These are phyloP conservation scores for Exophiala bonariae DNA, from an alignment of 2,329 filamentous ascomycete species.

Conservation along the genomic window DNA sequence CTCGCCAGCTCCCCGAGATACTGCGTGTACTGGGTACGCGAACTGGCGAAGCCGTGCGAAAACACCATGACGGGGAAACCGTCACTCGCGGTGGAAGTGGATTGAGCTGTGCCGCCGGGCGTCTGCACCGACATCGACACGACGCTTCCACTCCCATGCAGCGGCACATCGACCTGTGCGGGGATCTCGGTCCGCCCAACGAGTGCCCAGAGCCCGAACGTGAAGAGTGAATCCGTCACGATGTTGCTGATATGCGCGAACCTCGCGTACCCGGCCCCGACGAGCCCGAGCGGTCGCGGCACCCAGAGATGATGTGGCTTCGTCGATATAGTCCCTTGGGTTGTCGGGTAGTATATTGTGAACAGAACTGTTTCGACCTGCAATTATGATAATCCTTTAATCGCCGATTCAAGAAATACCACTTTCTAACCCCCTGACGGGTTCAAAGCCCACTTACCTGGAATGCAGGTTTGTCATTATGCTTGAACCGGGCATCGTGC, in stretches of 20 bases:
- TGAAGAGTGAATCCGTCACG: conserved; percentile 24
- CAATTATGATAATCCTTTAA: not conserved
- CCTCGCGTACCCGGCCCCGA: conserved; percentile 25
- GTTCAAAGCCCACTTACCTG: conserved; percentile 10
- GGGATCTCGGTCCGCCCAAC: conserved; percentile 27
- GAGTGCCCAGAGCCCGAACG: conserved; percentile 22
- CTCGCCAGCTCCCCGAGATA: conserved; percentile 27
- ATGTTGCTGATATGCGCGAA: conserved; percentile 29
- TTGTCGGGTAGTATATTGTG: conserved; percentile 28
- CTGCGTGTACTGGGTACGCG: conserved; percentile 28
- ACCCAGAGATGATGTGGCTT: conserved; percentile 28
- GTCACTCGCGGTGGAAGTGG: conserved; percentile 2
- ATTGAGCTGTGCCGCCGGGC: not conserved
- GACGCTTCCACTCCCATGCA: conserved; percentile 13
- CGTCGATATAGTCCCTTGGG: conserved; percentile 12
- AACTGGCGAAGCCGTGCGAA: conserved; percentile 28
- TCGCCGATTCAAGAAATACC: too few species aligned
- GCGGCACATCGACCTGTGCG: conserved; percentile 28
- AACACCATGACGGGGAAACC: conserved; percentile 29
- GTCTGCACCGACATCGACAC: not conserved
- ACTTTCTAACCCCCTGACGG: not conserved
- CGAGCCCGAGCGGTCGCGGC: conserved; percentile 23
- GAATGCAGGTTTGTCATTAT: conserved; percentile 22
- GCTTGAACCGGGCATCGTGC: conserved; percentile 23
- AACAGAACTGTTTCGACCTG: conserved; percentile 29